These are phyloP conservation scores for Trichoderma endophyticum DNA, from an alignment of 2,329 filamentous ascomycete genomes.

Conservation along the genomic window DNA sequence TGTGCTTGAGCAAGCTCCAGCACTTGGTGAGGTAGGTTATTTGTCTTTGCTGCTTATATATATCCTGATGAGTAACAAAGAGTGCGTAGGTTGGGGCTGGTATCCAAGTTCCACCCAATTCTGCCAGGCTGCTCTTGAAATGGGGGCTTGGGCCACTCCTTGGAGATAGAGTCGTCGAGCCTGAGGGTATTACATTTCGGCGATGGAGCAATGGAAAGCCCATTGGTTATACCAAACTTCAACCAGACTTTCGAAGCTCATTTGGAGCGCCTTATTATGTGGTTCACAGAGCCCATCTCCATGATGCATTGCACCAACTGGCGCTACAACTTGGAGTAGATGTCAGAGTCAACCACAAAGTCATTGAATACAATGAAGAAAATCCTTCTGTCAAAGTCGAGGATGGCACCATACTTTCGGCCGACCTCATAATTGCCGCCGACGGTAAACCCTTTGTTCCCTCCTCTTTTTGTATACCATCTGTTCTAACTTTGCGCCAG, in stretches of 20 bases:
- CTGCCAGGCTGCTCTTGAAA: conserved; percentile 29
- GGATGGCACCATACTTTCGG: conserved; percentile 25
- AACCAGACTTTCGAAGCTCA: conserved; percentile 27
- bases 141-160: conserved; percentile 30
- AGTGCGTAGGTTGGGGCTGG: conserved; percentile 29
- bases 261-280: conserved; percentile 34
- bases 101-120: conserved; percentile 35
- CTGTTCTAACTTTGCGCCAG: not conserved
- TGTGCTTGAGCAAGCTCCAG: conserved; percentile 38
- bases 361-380: conserved; percentile 25
- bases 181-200: conserved; percentile 29
- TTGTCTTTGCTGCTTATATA: no score
- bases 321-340: conserved; percentile 29
- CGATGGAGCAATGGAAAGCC: conserved; percentile 29
- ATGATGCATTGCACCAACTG: conserved; percentile 29
- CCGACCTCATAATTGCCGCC: conserved; percentile 36
- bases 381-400: conserved; percentile 23
- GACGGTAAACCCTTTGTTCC: conserved; percentile 28
- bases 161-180: conserved; percentile 22
- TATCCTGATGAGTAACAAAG: not conserved
- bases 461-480: not conserved
- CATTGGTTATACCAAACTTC: conserved; percentile 32
- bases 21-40: conserved; percentile 37
- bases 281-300: conserved; percentile 37
- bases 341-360: conserved; percentile 27